Evolutionary conservation across 805 yeast genomes (phyloP), one percentile per base, ranked within the genome.

Genomic region (Kuraishia piskuri): DNA sequence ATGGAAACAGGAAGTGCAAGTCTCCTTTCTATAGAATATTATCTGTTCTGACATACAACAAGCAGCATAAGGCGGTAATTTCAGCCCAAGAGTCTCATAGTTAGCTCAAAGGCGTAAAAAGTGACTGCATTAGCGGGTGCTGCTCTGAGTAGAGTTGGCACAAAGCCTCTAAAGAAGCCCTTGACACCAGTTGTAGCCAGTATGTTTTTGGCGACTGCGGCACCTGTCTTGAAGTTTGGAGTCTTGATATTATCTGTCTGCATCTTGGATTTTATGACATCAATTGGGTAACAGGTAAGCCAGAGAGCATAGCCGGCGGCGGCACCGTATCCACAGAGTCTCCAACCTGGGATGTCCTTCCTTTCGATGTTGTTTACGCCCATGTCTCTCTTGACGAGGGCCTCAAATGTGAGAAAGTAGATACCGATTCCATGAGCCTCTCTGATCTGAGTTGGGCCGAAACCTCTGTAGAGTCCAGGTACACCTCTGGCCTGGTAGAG

Each of bases 71-170:
- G n/a, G n/a, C n/a, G n/a, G n/a, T n/a, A n/a, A n/a, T 49, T 49
- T 25, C 52, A 76, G 54, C 67, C 73, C 48, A 80, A 64, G 24
- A 74, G 60, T 70, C 96, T 82, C 87, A 91, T 86, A 3, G 96
- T 88, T 51, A 86, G 70, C 69, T 94, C 99, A 67, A 94, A 94
- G 2, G 95, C 90, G 48, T 90, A 86, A 71, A 94, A 94, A 0
- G 99, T 95, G 26, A 95, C 96, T 46, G 96, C 99, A 66, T 94
- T 95, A 2, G 95, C 99, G 0, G 99, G 99, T 2, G 96, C 96
- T 50, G 99, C 98, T 71, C 99, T 86, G 58, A 94, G 73, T 58
- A 94, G 81, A 0, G 98, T 91, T 44, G 99, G 97, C 20, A 82
- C 69, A 65, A 95, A 91, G 1, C 99, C 99, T 70, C 85, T 85